These are phyloP conservation scores for Phytophthora nicotianae DNA, from an alignment of 352 stramenopile genomes.

Conservation along the genomic window DNA sequence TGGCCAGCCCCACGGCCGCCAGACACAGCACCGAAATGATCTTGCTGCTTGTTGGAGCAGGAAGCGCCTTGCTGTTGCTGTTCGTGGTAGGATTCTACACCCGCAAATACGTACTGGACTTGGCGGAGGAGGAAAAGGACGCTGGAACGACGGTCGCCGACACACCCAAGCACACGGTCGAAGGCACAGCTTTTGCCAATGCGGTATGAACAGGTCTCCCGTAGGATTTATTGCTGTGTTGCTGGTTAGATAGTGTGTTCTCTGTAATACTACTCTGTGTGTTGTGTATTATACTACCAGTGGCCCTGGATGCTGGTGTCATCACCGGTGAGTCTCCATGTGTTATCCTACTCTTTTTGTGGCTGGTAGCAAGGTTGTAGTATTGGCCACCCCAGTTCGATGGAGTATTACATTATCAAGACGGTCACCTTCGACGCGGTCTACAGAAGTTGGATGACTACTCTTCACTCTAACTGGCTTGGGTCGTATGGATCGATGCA, in stretches of 20 bases:
- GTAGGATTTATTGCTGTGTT: neutral
- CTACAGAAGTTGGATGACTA: constrained; percentile 23
- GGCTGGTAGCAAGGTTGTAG: neutral
- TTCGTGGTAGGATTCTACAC: constrained; percentile 71
- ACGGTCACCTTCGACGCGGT: constrained; percentile 9
- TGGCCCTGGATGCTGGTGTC: constrained; percentile 17
- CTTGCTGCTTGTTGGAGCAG: constrained; percentile 59
- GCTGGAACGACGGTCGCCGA: neutral
- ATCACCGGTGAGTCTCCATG: constrained; percentile 27
- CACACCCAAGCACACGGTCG: constrained; percentile 11
- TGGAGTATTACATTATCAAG: neutral
- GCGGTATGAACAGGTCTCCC: constrained; percentile 12
- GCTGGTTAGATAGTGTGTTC: constrained; percentile 16
- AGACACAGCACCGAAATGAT: constrained; percentile 55
- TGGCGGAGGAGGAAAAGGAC: constrained; percentile 57
- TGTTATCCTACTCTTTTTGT: constrained; percentile 22
- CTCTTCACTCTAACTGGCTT: neutral
- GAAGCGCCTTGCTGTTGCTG: constrained; percentile 62
- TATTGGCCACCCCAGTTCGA: neutral
- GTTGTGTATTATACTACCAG: constrained; percentile 10
- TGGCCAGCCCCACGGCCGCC: constrained; percentile 45
- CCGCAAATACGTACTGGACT: constrained; percentile 64
- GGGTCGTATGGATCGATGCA: constrained; percentile 4
- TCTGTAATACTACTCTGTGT: constrained; percentile 29
- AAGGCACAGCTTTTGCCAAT: constrained; percentile 18